These are phyloP conservation scores for Corymbia maculata DNA, from an alignment of 345 rosid genomes.

Conservation along the genomic window DNA sequence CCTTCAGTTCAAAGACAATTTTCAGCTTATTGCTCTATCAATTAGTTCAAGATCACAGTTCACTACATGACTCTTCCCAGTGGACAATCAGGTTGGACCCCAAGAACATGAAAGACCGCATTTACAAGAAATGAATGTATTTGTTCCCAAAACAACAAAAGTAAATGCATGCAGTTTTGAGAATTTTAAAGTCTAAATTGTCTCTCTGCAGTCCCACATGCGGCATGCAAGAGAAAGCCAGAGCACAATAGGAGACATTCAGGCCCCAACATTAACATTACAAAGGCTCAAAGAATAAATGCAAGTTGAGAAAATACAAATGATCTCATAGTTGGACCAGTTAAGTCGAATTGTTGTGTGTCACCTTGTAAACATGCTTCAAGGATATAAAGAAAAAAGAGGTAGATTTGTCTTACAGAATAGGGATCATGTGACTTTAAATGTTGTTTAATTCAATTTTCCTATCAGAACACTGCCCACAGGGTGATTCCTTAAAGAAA, in stretches of 20 bases:
- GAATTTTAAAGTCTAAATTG: background rate
- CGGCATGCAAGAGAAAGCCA: background rate
- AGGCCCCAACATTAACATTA: background rate
- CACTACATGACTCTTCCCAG: background rate
- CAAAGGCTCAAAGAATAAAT: background rate
- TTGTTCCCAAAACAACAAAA: background rate
- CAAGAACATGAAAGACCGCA: background rate
- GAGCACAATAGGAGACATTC: background rate
- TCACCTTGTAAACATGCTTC: background rate
- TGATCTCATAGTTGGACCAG: background rate
- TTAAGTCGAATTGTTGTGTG: background rate
- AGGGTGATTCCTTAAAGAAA: background rate
- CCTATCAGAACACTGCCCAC: background rate
- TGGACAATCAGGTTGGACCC: background rate
- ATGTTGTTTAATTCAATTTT: background rate
- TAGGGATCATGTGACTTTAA: background rate
- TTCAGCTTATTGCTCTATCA: background rate
- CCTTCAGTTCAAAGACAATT: background rate
- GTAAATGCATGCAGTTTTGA: background rate
- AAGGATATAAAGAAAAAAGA: background rate
- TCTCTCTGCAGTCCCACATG: background rate
- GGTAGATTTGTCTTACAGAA: background rate
- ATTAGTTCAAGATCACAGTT: background rate
- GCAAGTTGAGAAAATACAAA: background rate
- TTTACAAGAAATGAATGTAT: background rate